These are phyloP conservation scores for Malus domestica DNA, from an alignment of 306 rosid genomes.

Conservation along the genomic window ASM211411v1 NC_041801.1:2740001-2740500, in stretches of 20 bases:
- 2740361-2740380: not conserved
- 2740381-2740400: not conserved
- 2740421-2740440: not conserved
- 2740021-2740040: constrained; percentile 68
- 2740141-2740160: not conserved
- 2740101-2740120: not conserved
- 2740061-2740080: constrained; percentile 68
- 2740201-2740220: constrained; percentile 66
- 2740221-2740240: constrained; percentile 51
- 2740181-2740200: constrained; percentile 72
- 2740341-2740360: not conserved
- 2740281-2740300: constrained; percentile 49
- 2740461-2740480: not conserved
- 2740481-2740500: constrained; percentile 75
- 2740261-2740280: constrained; percentile 43
- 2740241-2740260: constrained; percentile 78
- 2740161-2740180: constrained; percentile 40
- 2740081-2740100: constrained; percentile 29
- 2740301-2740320: constrained; percentile 58
- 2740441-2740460: not conserved
- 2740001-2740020: constrained; percentile 57
- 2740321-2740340: constrained; percentile 45
- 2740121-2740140: not conserved
- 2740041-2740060: constrained; percentile 51
- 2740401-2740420: not conserved